phyloP scores from a whole-genome alignment of 768 basidiomycete genomes.

The Pleurotus sapidus region DNA sequence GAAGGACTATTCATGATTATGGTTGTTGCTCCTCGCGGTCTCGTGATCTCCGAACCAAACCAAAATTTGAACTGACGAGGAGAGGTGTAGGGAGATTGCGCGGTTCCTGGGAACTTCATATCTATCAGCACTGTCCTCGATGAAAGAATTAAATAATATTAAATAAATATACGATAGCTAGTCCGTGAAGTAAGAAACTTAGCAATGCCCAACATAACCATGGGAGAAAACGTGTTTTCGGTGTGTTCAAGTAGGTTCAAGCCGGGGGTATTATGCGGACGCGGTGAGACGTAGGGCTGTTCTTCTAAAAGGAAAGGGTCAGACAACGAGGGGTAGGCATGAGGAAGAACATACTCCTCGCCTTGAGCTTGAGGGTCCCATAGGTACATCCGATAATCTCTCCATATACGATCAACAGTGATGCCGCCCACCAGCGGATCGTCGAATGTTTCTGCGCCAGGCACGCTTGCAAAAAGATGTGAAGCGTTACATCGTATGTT shows the following conservation, averaged over 20 bases:
- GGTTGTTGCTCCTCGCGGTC: too few species aligned
- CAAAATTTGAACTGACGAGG: too few species aligned
- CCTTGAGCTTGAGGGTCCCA: conserved; percentile 38
- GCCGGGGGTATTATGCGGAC: not conserved
- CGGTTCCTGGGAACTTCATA: too few species aligned
- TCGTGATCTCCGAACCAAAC: too few species aligned
- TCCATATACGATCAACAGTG: conserved; percentile 64
- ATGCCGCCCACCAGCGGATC: conserved; percentile 46
- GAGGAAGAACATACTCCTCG: not conserved
- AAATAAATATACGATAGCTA: not conserved
- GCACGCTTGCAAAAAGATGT: conserved; percentile 48
- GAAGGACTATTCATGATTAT: too few species aligned
- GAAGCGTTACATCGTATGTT: conserved; percentile 62
- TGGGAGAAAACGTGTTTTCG: too few species aligned
- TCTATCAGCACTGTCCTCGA: too few species aligned
- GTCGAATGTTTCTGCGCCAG: conserved; percentile 26
- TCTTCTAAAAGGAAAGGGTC: not conserved
- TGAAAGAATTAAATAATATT: not conserved
- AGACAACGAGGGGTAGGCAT: too few species aligned
- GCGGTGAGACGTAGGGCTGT: not conserved
- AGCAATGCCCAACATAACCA: too few species aligned
- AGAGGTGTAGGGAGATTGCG: too few species aligned
- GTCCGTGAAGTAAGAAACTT: not conserved
- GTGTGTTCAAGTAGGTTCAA: not conserved
- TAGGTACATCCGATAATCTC: conserved; percentile 62